Base-by-base conservation (phyloP, 129 eudicot species). In the Oenanthe sinensis region DNA sequence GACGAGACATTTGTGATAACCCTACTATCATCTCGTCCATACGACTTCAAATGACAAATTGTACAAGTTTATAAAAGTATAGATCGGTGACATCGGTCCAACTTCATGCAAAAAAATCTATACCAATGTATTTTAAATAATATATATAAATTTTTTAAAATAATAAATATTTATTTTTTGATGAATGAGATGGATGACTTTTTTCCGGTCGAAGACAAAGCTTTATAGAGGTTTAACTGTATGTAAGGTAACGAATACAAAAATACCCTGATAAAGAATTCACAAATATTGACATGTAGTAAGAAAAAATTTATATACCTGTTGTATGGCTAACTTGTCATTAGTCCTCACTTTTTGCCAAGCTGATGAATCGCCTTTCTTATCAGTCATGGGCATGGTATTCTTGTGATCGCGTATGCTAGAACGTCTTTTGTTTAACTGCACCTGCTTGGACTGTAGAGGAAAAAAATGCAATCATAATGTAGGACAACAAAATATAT, bases 321-420 rank as follows among this genome's bases (percentile, higher is more conserved):
- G 85, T 0, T 84, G 85, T 0, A 82, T 7, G 39, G 79, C 71
- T 20, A 70, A 78, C 37, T 54, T 78, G 77, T 80, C 75, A 42
- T 9, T 9, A 24, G 86, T 65, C 4, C 13, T 84, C 0, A 69
- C 45, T 72, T 82, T 88, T 8, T 36, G 76, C 90, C 85, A 80
- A 79, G 68, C 28, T 49, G 79, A 44, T 49, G 79, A 44, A 75
- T 79, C 79, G 12, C 79, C 83, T 22, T 77, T 36, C 76, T 89
- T 89, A 54, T 86, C 93, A 17, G 85, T 84, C 68, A 70, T 42
- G 4, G 85, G 82, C 12, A 20, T 77, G 42, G 74, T 30, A 4
- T 39, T 67, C 4, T 62, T 33, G 26, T 45, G 44, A 22, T 84
- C 80, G 3, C 22, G 40, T 55, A 71, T 49, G 47, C 3, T 55